phyloP scores from a whole-genome alignment of 768 basidiomycete genomes.

The Paxillus rubicundulus region DNA sequence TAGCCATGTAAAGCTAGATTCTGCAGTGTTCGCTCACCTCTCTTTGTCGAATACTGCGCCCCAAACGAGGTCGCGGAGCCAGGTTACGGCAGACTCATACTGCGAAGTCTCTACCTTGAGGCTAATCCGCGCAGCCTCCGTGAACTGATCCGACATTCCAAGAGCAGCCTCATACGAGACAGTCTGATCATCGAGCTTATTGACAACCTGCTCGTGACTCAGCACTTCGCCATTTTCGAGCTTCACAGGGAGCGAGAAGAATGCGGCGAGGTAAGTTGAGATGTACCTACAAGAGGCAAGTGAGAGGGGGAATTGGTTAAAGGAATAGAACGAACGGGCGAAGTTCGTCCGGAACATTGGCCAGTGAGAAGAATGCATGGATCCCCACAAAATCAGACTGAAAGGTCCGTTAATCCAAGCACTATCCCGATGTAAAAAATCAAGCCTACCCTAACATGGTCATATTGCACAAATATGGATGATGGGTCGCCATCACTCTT shows the following conservation, averaged over 20 bases:
- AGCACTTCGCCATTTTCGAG: conserved; percentile 67
- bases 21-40: conserved; percentile 43
- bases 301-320: background rate
- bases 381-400: conserved; percentile 93
- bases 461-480: conserved; percentile 91
- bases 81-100: conserved; percentile 80
- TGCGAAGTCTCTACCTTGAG: conserved; percentile 81
- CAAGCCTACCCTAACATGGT: conserved; percentile 75
- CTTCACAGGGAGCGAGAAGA: conserved; percentile 86
- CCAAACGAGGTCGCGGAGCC: conserved; percentile 82
- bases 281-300: conserved; percentile 53
- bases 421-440: background rate
- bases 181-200: conserved; percentile 87
- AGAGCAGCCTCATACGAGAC: conserved; percentile 78
- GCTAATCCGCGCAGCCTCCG: conserved; percentile 69
- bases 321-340: conserved; percentile 53
- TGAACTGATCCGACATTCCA: conserved; percentile 63
- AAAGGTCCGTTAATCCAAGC: background rate
- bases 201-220: conserved; percentile 86
- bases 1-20: background rate
- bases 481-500: conserved; percentile 62
- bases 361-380: conserved; percentile 75
- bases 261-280: conserved; percentile 72
- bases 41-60: conserved; percentile 75
- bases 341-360: conserved; percentile 66